Percentiles rank a stretch among this genome's conserved stretches.
Evolutionary conservation across 2,329 filamentous ascomycete species (phyloP).

Genomic region (Emergomyces pasteurianus): DNA sequence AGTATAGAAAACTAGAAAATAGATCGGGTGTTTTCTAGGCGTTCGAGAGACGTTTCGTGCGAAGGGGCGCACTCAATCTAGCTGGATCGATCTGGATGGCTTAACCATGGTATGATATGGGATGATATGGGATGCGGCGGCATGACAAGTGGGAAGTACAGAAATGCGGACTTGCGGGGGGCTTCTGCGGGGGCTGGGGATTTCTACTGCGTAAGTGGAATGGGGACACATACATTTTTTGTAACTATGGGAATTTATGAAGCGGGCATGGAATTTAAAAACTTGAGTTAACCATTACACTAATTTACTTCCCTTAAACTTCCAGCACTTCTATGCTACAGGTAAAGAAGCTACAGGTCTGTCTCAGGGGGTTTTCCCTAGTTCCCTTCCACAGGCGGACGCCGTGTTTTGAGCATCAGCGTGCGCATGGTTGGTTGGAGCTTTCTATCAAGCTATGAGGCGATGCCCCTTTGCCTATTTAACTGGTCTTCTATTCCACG

Average conservation of each 20-base stretch:
- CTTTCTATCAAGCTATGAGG: too few relatives aligned
- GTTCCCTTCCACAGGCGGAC: too few relatives aligned
- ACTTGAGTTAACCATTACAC: neutral
- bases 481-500: too few relatives aligned
- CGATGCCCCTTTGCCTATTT: too few relatives aligned
- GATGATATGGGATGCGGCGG: neutral
- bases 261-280: neutral
- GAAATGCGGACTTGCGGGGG: neutral
- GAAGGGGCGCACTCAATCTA: neutral
- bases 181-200: neutral
- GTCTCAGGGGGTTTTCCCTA: too few relatives aligned
- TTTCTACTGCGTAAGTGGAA: neutral
- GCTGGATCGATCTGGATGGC: neutral
- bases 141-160: too few relatives aligned
- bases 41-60: neutral
- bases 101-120: neutral
- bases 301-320: neutral
- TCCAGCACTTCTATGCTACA: too few relatives aligned
- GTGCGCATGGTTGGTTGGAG: too few relatives aligned
- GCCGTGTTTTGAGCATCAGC: too few relatives aligned
- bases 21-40: neutral
- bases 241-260: neutral
- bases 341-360: too few relatives aligned
- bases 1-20: neutral
- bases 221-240: neutral